Percentiles rank a stretch among this genome's conserved stretches.
Conservation (phyloP, 2,329 filamentous ascomycete species). For the Eutypella sp. region DNA sequence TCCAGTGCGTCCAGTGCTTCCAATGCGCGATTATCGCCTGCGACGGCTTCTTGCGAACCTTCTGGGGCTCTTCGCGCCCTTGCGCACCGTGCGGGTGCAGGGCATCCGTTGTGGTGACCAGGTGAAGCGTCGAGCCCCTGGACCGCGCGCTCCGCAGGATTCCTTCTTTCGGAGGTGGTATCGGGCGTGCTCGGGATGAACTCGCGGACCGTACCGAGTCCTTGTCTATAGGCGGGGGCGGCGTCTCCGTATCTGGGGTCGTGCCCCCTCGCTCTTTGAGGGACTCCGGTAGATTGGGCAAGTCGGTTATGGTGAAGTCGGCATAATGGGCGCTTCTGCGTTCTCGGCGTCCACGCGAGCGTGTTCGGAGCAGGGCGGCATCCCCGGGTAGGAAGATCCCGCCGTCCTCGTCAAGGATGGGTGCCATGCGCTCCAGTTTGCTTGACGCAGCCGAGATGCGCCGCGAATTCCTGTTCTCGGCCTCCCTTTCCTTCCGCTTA, state of each 20-base stretch:
- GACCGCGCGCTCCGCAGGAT: conserved; percentile 63
- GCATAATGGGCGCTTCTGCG: conserved; percentile 64
- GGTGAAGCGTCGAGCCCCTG: conserved; percentile 78
- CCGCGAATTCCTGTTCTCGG: conserved; percentile 71
- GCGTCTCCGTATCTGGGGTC: conserved; percentile 41
- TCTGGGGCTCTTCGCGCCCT: conserved; percentile 31
- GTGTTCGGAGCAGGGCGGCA: conserved; percentile 54
- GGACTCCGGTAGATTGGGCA: conserved; percentile 70
- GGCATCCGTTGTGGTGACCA: conserved; percentile 63
- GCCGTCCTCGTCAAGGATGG: conserved; percentile 71
- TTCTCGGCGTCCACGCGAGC: conserved; percentile 62
- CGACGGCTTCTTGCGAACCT: conserved; percentile 51
- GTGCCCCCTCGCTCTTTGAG: conserved; percentile 36
- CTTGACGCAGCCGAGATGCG: conserved; percentile 87
- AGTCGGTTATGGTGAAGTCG: conserved; percentile 64
- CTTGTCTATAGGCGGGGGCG: conserved; percentile 72
- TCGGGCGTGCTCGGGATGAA: conserved; percentile 70
- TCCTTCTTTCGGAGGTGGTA: conserved; percentile 83
- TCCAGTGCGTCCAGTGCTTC: conserved; percentile 62
- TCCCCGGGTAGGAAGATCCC: conserved; percentile 39
- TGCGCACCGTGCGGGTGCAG: conserved; percentile 31
- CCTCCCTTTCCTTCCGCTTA: conserved; percentile 80
- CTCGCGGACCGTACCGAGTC: conserved; percentile 70
- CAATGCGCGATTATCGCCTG: conserved; percentile 56
- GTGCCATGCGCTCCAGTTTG: conserved; percentile 74